Base-by-base conservation (phyloP, 2,329 filamentous ascomycete genomes). In the Aspergillus novoparasiticus region DNA sequence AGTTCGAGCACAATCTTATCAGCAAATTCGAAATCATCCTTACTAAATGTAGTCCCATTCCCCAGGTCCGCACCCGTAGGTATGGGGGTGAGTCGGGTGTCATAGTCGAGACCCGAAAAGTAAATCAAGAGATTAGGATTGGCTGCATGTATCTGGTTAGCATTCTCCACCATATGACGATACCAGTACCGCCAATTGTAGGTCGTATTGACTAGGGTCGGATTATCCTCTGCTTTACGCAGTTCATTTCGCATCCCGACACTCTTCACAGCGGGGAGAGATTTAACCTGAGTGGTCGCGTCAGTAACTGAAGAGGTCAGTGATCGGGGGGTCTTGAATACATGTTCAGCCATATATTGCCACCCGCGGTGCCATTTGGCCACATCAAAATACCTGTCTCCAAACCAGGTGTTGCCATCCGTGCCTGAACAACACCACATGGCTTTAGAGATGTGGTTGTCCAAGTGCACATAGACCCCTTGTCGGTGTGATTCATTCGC, bases 381-480 rank as follows among this genome's bases (percentile, higher is more conserved):
- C 0, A 83, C 79, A 61, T 85, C 74, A 66, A 89, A 90, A 68
- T 87, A 81, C 0, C 75, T 81, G 70, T 90, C 87, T 12, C 87
- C 85, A 76, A 86, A 88, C 86, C 86, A 89, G 28, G 81, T 76
- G 70, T 89, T 89, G 3, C 85, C 85, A 58, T 89, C 86, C 0
- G 71, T 76, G 0, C 74, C 77, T 10, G 77, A 80, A 68, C 86
- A 89, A 71, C 86, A 89, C 86, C 87, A 89, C 60, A 79, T 78
- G 2, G 80, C 87, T 54, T 79, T 81, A 11, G 85, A 87, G 65
- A 89, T 83, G 72, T 89, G 87, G 70, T 89, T 88, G 72, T 89
- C 86, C 0, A 88, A 78, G 65, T 87, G 84, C 6, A 89, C 77
- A 66, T 86, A 86, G 59, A 89, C 83, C 19, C 85, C 70, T 67